A percentile compares a stretch with the other conserved stretches of the same genome.
These are phyloP conservation scores for Fulvia fulva DNA, from an alignment of 2,329 filamentous ascomycete species.

Conservation along the genomic window DNA sequence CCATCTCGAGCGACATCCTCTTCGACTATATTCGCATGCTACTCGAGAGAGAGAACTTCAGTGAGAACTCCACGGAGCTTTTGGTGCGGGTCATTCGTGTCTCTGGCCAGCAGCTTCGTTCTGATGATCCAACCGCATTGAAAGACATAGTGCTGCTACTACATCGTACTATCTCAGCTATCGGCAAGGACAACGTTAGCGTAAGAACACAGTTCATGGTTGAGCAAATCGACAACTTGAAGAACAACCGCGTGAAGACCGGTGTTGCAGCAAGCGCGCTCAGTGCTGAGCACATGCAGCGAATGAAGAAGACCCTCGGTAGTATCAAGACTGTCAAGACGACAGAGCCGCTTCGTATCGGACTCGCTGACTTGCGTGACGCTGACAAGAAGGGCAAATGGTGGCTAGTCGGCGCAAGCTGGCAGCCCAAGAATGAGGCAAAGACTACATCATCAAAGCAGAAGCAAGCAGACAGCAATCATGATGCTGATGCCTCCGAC, in stretches of 20 bases:
- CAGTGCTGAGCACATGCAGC: conserved; percentile 74
- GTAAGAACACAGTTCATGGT: conserved; percentile 96
- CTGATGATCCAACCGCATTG: conserved; percentile 81
- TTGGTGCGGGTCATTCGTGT: conserved; percentile 77
- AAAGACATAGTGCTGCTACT: conserved; percentile 84
- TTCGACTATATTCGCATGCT: conserved; percentile 88
- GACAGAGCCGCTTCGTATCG: conserved; percentile 76
- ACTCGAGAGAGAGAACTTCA: conserved; percentile 62
- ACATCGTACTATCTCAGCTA: conserved; percentile 61
- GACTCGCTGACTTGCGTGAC: conserved; percentile 75
- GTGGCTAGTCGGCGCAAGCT: conserved; percentile 98
- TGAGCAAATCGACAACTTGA: conserved; percentile 88
- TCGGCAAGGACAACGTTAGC: conserved; percentile 67
- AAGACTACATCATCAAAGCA: neutral
- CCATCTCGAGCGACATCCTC: conserved; percentile 75
- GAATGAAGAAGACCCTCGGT: conserved; percentile 85
- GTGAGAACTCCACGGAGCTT: conserved; percentile 83
- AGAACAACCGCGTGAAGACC: conserved; percentile 86
- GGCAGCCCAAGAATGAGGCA: conserved; percentile 38
- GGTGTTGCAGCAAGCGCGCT: conserved; percentile 66
- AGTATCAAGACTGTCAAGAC: conserved; percentile 67
- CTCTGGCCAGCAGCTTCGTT: conserved; percentile 75
- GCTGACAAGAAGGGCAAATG: conserved; percentile 88
- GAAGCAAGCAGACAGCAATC: conserved; percentile 6
- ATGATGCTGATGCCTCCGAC: conserved; percentile 15